Evolutionary conservation across 805 yeast genomes (phyloP), one percentile per base, ranked within the genome.

Genomic region (Kockiozyma suomiensis): DNA sequence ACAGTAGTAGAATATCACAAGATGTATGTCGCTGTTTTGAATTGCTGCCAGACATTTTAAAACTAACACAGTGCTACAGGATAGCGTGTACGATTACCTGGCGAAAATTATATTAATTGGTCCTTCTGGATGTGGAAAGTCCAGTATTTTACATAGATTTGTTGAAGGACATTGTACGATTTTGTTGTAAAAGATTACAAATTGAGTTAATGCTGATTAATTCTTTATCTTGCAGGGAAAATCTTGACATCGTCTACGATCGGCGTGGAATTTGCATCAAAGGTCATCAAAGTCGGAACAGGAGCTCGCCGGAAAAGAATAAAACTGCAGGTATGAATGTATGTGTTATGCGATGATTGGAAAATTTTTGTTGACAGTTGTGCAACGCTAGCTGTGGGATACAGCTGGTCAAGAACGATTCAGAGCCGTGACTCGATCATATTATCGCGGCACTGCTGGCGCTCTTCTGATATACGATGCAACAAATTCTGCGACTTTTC

Each of bases 371-470:
- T n/a, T 19, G 21, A 28, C n/a, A 46, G 35, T 30, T 46, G 7
- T 15, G 30, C n/a, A 43, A 10, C 4, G 96, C 3, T 96, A 90
- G 76, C 87, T 91, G 68, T 91, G 97, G 97, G 97, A 91, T 74
- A 91, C 97, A 33, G 97, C 97, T 0, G 97, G 97, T 53, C 97
- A 91, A 77, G 97, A 91, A 74, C 83, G 97, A 76, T 92, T 90
- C 77, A 83, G 97, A 74, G 96, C 97, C 33, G 89, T 90, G 70
- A 91, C 97, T 15, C 84, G 94, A 54, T 97, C 97, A 2, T 92
- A 92, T 74, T 92, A 92, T 73, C 80, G 97, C 70, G 97, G 97
- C 41, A 96, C 97, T 0, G 96, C 92, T 45, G 97, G 97, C 55
- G 97, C 97, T 2, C 79, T 91, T 63, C 86, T 91, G 58, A 96